phyloP scores from a whole-genome alignment of 106 monocot species.

The Dioscorea zingiberensis region DNA sequence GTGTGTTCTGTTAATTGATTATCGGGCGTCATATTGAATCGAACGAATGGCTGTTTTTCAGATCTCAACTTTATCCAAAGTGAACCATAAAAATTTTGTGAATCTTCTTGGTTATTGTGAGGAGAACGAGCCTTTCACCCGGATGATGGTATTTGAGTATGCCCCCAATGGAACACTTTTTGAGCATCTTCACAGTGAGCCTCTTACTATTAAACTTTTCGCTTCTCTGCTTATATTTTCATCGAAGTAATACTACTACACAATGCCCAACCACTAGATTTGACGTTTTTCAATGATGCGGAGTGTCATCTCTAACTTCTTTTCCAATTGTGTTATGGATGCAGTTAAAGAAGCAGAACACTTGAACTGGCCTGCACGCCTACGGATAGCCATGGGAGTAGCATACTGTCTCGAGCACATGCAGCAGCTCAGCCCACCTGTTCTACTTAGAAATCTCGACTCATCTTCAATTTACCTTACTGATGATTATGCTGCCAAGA shows the following conservation, averaged over 20 bases:
- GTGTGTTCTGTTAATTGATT: too few species aligned
- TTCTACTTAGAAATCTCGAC: conserved; percentile 25
- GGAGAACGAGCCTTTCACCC: conserved; percentile 48
- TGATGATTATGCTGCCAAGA: conserved; percentile 68
- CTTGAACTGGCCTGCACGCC: conserved; percentile 44
- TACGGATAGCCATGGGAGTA: conserved; percentile 55
- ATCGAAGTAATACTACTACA: too few species aligned
- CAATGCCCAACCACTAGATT: too few species aligned
- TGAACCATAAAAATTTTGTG: conserved; percentile 65
- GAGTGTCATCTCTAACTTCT: too few species aligned
- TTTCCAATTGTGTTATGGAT: background rate
- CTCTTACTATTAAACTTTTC: background rate
- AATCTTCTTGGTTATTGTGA: conserved; percentile 59
- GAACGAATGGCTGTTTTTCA: background rate
- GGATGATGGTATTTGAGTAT: conserved; percentile 72
- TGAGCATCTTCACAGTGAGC: conserved; percentile 68
- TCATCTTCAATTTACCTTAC: conserved; percentile 43
- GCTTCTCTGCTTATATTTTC: too few species aligned
- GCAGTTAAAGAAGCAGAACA: conserved; percentile 71
- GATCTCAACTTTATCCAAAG: conserved; percentile 37
- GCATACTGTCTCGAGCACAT: conserved; percentile 54
- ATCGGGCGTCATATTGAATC: too few species aligned
- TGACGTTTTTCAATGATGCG: too few species aligned
- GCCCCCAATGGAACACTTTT: conserved; percentile 63
- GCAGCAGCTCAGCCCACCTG: conserved; percentile 40